phyloP scores from a whole-genome alignment of 345 rosid genomes.

The Capsella bursapastoris region DNA sequence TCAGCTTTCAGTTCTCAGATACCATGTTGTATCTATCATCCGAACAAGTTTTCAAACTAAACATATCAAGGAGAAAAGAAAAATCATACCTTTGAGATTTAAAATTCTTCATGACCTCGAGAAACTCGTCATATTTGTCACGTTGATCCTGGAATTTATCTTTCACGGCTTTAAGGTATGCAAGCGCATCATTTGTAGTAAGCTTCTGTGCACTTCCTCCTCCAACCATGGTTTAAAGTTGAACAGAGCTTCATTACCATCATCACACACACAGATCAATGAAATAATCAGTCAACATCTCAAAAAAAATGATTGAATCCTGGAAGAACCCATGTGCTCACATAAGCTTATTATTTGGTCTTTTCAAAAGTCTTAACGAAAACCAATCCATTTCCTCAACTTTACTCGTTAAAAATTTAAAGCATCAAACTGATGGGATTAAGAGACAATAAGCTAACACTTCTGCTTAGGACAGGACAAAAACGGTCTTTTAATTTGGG shows the following conservation, averaged over 20 bases:
- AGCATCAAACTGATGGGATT: conserved; percentile 59
- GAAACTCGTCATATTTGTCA: conserved; percentile 83
- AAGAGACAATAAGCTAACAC: conserved; percentile 40
- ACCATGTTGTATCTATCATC: neutral
- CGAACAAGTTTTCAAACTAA: neutral
- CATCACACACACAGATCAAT: neutral
- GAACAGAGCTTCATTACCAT: conserved; percentile 60
- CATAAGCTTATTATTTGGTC: too few species aligned
- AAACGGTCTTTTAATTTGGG: too few species aligned
- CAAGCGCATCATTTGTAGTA: conserved; percentile 81
- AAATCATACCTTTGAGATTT: conserved; percentile 72
- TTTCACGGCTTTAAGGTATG: conserved; percentile 90
- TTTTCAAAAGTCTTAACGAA: neutral
- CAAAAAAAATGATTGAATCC: too few species aligned
- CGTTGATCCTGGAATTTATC: conserved; percentile 73
- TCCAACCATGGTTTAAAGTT: conserved; percentile 52
- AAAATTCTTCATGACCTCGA: conserved; percentile 93
- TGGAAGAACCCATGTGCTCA: too few species aligned
- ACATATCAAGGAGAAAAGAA: neutral
- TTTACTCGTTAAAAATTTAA: neutral
- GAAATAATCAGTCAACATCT: too few species aligned
- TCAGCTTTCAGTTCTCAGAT: neutral
- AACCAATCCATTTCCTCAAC: neutral
- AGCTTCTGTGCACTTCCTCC: conserved; percentile 62
- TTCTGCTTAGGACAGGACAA: too few species aligned